Conservation (phyloP, 805 yeast genomes). For the Metschnikowia santaceciliae region DNA sequence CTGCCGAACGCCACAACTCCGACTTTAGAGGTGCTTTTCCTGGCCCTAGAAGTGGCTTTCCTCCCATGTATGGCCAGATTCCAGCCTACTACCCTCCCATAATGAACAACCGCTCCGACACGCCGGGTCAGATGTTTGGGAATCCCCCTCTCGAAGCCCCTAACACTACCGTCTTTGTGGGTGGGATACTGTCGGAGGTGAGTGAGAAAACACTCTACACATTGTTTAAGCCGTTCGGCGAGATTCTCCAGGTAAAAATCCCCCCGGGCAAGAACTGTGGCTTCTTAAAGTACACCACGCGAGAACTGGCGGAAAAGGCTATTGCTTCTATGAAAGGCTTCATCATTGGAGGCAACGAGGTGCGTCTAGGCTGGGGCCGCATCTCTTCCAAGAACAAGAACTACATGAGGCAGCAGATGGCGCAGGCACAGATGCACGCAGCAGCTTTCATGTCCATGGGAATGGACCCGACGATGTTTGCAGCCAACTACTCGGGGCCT, state of each 20-base stretch:
- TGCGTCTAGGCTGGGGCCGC: slow-evolving; percentile 87
- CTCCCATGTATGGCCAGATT: background rate
- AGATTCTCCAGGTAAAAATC: slow-evolving; percentile 62
- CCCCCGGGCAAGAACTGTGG: slow-evolving; percentile 86
- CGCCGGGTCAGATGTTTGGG: background rate
- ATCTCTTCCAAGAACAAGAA: slow-evolving; percentile 20
- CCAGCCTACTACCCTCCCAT: slow-evolving; percentile 3
- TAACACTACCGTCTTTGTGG: slow-evolving; percentile 75
- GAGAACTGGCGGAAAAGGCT: slow-evolving; percentile 83
- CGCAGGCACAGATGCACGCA: slow-evolving; percentile 35
- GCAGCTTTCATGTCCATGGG: slow-evolving; percentile 39
- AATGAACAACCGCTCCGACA: slow-evolving; percentile 1
- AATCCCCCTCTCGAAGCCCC: slow-evolving; percentile 41
- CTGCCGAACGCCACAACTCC: slow-evolving; percentile 5
- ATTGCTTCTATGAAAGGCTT: slow-evolving; percentile 86
- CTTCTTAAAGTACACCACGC: slow-evolving; percentile 73
- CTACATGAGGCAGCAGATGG: slow-evolving; percentile 23
- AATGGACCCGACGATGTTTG: slow-evolving; percentile 33
- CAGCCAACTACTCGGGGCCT: slow-evolving; percentile 4
- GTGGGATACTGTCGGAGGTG: slow-evolving; percentile 65
- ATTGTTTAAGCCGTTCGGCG: slow-evolving; percentile 72
- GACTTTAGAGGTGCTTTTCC: background rate
- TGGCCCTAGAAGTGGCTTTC: background rate
- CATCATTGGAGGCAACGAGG: slow-evolving; percentile 78
- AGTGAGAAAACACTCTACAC: slow-evolving; percentile 57